Base-by-base conservation (phyloP, 805 yeast genomes). In the Sungouiella blattae region DNA sequence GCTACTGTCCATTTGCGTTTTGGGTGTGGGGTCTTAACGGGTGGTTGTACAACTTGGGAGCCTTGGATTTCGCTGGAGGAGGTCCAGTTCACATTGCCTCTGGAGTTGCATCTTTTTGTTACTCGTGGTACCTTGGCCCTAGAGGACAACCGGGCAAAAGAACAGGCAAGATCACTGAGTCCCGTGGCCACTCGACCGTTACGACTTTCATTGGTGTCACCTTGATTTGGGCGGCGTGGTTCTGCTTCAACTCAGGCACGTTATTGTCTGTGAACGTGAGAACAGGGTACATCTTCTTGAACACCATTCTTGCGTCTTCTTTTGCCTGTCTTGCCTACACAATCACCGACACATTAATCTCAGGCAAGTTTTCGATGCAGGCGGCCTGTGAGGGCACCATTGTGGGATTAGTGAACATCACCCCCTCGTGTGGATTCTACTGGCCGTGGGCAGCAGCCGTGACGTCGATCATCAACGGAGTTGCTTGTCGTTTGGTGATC, bases 291-390 rank as follows among this genome's bases (percentile, higher is more conserved):
- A 69, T 69, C 32, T 62, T 67, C 56, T 59, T 66, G 35, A 70
- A 70, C 47, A 75, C 82, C 4, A 69, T 74, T 44, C 49, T 75
- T 12, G 75, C 78, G 0, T 77, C 80, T 1, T 57, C 73, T 1
- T 57, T 60, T 40, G 79, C 78, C 5, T 63, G 67, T 18, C 42
- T 71, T 25, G 52, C 71, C 3, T 76, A 72, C 58, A 62, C 68
- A 20, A 33, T 60, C 2, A 54, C 65, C 32, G 80, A 77, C 52
- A 62, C 54, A 35, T 17, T 62, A 7, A 25, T 60, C 16, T 62
- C 71, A 3, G 64, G 71, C 4, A 67, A 60, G 37, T 69, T 62
- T 57, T 65, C 73, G 7, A 18, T 66, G 31, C 46, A 57, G 30
- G 67, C 72, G 0, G 73, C 73, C 2, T 67, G 71, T 44, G 71